Conservation (phyloP, 345 rosid genomes). For the Boechera retrofracta region DNA sequence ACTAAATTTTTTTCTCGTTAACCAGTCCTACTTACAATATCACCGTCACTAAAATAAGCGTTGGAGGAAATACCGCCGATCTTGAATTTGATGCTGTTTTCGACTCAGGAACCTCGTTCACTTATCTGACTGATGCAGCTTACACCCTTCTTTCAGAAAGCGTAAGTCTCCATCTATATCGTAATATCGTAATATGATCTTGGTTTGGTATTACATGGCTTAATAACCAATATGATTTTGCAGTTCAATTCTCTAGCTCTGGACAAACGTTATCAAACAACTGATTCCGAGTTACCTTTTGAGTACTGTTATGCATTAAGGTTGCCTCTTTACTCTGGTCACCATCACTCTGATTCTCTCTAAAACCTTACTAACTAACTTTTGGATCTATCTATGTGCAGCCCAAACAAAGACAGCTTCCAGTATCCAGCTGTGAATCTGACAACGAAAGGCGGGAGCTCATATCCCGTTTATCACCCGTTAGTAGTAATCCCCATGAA, state of each 20-base stretch:
- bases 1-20: slow-evolving; percentile 6
- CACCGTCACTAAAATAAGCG: slow-evolving; percentile 62
- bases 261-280: slow-evolving; percentile 55
- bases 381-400: slow-evolving; percentile 34
- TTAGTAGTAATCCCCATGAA: slow-evolving; percentile 38
- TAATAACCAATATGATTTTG: slow-evolving; percentile 19
- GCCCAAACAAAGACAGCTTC: slow-evolving; percentile 51
- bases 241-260: slow-evolving; percentile 72
- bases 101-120: slow-evolving; percentile 94
- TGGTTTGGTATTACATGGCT: slow-evolving; percentile 3
- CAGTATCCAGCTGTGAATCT: slow-evolving; percentile 58
- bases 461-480: slow-evolving; percentile 60
- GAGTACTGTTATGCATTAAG: slow-evolving; percentile 80
- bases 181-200: background rate
- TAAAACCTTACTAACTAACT: slow-evolving; percentile 8
- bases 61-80: slow-evolving; percentile 63
- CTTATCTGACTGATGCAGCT: slow-evolving; percentile 81
- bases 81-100: slow-evolving; percentile 75
- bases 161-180: slow-evolving; percentile 54
- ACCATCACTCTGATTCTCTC: slow-evolving; percentile 6
- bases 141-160: slow-evolving; percentile 63
- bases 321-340: slow-evolving; percentile 47
- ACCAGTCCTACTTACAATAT: slow-evolving; percentile 87
- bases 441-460: slow-evolving; percentile 80
- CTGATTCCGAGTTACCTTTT: slow-evolving; percentile 59